phyloP scores from a whole-genome alignment of 257 asterid species.

The Mitragyna speciosa region DNA sequence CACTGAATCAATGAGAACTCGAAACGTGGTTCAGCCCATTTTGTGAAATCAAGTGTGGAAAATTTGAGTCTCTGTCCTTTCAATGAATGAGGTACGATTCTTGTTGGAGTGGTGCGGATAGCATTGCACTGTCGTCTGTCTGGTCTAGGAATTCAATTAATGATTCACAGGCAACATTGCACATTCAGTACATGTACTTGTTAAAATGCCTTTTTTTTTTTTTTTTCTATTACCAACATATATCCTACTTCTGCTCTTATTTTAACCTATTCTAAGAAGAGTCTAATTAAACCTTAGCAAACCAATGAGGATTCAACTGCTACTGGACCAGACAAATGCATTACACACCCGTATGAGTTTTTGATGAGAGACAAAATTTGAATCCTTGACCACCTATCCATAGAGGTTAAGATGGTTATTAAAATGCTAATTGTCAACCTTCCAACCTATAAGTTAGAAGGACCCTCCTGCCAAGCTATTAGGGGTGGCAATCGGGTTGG shows the following conservation, averaged over 20 bases:
- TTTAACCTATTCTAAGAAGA: too few relatives aligned
- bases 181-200: neutral
- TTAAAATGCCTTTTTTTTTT: too few relatives aligned
- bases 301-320: too few relatives aligned
- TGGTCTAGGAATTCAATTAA: conserved; percentile 25
- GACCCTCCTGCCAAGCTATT: neutral
- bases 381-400: too few relatives aligned
- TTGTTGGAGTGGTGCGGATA: conserved; percentile 37
- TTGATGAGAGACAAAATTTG: too few relatives aligned
- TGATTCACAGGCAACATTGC: neutral
- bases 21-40: conserved; percentile 40
- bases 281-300: too few relatives aligned
- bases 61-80: conserved; percentile 23
- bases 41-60: conserved; percentile 8
- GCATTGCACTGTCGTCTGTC: conserved; percentile 10
- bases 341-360: too few relatives aligned
- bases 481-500: too few relatives aligned
- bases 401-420: too few relatives aligned
- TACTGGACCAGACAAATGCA: too few relatives aligned
- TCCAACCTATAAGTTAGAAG: neutral
- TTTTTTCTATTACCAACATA: too few relatives aligned
- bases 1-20: conserved; percentile 19
- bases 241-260: too few relatives aligned
- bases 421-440: neutral
- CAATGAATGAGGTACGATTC: conserved; percentile 33